These are phyloP conservation scores for Heterobasidion irregulare DNA, from an alignment of 1,284 basidiomycete species.

Conservation along the genomic window DNA sequence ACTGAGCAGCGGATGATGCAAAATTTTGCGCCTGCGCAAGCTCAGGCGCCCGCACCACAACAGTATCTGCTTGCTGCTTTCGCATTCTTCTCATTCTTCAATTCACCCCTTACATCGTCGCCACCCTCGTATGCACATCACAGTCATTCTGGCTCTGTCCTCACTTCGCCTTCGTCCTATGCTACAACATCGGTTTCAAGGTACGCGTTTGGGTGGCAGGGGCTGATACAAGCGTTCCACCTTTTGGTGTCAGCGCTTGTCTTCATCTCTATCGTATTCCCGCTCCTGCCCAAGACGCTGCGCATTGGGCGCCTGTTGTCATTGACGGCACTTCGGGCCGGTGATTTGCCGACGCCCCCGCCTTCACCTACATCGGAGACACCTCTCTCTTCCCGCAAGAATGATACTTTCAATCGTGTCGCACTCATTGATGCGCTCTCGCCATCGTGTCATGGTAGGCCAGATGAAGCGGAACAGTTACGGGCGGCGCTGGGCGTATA, in stretches of 20 bases:
- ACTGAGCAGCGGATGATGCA: neutral
- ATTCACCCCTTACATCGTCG: constrained; percentile 49
- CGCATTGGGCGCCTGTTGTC: constrained; percentile 17
- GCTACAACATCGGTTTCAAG: constrained; percentile 1
- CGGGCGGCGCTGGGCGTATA: constrained; percentile 32
- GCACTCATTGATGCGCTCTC: constrained; percentile 27
- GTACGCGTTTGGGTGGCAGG: constrained; percentile 34
- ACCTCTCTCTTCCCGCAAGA: constrained; percentile 1
- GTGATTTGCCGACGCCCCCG: constrained; percentile 15
- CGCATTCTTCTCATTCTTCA: constrained; percentile 71
- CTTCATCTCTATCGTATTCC: constrained; percentile 45
- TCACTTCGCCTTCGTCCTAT: constrained; percentile 16
- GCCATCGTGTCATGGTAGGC: constrained; percentile 22
- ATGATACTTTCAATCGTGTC: constrained; percentile 13
- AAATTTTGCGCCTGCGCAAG: neutral
- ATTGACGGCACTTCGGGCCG: constrained; percentile 6
- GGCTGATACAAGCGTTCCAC: constrained; percentile 50
- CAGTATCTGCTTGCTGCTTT: constrained; percentile 72
- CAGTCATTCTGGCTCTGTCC: constrained; percentile 23
- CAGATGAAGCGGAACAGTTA: constrained; percentile 29
- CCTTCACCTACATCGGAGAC: neutral
- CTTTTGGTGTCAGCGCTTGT: constrained; percentile 54
- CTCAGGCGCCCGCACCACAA: constrained; percentile 17
- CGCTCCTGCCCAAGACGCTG: constrained; percentile 32
- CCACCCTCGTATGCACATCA: constrained; percentile 18